Conservation (phyloP, 164 flowering plant species). For the Hamamelis virginiana region DNA sequence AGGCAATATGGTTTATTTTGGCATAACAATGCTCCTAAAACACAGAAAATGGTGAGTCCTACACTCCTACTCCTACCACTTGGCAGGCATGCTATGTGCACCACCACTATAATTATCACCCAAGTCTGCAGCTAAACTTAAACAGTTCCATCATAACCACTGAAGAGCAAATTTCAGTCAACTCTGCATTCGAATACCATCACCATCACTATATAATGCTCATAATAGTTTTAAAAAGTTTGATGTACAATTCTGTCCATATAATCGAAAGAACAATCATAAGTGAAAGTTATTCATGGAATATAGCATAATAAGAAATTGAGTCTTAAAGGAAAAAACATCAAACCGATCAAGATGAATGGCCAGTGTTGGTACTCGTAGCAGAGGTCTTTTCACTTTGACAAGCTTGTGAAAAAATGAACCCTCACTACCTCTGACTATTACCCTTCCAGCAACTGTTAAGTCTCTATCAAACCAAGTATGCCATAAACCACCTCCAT, state of each 20-base stretch:
- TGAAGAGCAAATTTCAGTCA: too few relatives aligned
- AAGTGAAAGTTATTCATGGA: neutral
- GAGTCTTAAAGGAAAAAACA: constrained; percentile 2
- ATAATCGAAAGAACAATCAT: neutral
- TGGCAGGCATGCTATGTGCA: too few relatives aligned
- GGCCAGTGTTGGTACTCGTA: constrained; percentile 89
- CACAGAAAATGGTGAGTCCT: too few relatives aligned
- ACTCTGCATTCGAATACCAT: too few relatives aligned
- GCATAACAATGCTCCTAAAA: too few relatives aligned
- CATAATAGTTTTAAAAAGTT: neutral
- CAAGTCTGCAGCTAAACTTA: too few relatives aligned
- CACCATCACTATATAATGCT: neutral
- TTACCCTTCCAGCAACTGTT: constrained; percentile 88
- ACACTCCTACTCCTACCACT: too few relatives aligned
- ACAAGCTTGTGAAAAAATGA: constrained; percentile 82
- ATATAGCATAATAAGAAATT: neutral
- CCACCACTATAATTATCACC: too few relatives aligned
- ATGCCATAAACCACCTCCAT: constrained; percentile 97
- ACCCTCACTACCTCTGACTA: constrained; percentile 66
- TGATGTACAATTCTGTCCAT: neutral
- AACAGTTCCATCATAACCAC: too few relatives aligned
- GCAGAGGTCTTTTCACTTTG: constrained; percentile 77
- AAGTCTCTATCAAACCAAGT: constrained; percentile 97
- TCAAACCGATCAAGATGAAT: constrained; percentile 91
- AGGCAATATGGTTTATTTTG: too few relatives aligned